Percentiles rank a stretch among this genome's conserved stretches.
These are phyloP conservation scores for Cucumis melo DNA, from an alignment of 306 rosid genomes.

Conservation along the genomic window DNA sequence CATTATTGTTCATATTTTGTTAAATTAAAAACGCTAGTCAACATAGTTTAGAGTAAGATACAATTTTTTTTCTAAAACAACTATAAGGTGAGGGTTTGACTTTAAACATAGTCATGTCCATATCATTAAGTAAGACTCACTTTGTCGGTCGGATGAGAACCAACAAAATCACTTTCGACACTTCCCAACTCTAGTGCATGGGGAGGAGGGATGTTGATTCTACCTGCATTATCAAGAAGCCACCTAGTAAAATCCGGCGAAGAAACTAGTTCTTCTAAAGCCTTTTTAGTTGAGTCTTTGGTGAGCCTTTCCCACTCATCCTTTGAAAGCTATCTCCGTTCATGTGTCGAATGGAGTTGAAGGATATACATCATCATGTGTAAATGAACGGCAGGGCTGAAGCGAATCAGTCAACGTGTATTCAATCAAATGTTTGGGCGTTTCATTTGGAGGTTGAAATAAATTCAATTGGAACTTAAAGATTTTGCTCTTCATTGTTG, in stretches of 20 bases:
- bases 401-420: too few relatives aligned
- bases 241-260: conserved; percentile 67
- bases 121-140: too few relatives aligned
- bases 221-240: conserved; percentile 40
- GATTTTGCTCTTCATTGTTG: conserved; percentile 29
- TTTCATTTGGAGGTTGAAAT: conserved; percentile 40
- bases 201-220: conserved; percentile 43
- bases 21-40: too few relatives aligned
- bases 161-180: conserved; percentile 29
- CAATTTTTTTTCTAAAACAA: too few relatives aligned
- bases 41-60: too few relatives aligned
- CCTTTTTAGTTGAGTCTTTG: conserved; percentile 46
- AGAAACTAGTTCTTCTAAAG: conserved; percentile 59
- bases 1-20: too few relatives aligned
- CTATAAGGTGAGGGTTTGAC: too few relatives aligned
- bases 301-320: conserved; percentile 77
- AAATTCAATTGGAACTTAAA: conserved; percentile 40
- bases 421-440: conserved; percentile 33
- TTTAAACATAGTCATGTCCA: too few relatives aligned
- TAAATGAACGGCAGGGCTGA: conserved; percentile 31
- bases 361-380: conserved; percentile 44
- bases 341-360: conserved; percentile 66
- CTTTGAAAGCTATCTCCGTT: conserved; percentile 44
- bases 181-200: conserved; percentile 13
- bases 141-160: conserved; percentile 14